These are phyloP conservation scores for Vachellia pachyceras DNA, from an alignment of 306 rosid species.

Conservation along the genomic window DNA sequence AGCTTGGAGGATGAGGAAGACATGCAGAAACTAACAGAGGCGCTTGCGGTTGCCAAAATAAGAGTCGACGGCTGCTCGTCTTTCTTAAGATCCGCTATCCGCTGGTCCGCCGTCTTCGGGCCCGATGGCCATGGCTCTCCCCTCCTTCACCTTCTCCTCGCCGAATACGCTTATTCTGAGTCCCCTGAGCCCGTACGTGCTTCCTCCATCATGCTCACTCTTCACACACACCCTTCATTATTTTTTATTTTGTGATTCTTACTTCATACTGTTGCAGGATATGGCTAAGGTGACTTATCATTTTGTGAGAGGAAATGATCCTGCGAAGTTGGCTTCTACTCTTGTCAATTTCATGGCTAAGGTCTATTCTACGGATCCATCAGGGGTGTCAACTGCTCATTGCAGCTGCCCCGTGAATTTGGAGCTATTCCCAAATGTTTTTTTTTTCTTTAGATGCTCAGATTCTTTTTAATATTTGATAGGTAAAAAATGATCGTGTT, in stretches of 20 bases:
- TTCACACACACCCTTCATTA: no score
- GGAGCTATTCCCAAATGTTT: no score
- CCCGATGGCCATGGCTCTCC: constrained; percentile 69
- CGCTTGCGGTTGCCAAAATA: constrained; percentile 74
- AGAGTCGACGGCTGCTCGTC: constrained; percentile 93
- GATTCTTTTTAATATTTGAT: no score
- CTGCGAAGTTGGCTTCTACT: constrained; percentile 71
- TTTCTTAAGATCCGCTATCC: constrained; percentile 85
- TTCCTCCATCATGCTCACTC: no score
- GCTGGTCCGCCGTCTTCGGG: constrained; percentile 90
- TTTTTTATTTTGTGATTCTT: no score
- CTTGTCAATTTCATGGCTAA: constrained; percentile 83
- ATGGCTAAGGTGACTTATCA: constrained; percentile 79
- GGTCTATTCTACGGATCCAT: constrained; percentile 69
- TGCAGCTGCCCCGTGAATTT: no score
- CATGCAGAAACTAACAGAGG: constrained; percentile 80
- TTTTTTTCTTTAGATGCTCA: no score
- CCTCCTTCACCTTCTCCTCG: constrained; percentile 85
- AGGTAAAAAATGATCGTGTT: no score
- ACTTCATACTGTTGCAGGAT: constrained; percentile 62
- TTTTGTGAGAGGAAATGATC: constrained; percentile 84
- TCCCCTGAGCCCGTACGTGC: constrained; percentile 75
- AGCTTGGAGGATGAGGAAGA: constrained; percentile 78
- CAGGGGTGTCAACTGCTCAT: no score
- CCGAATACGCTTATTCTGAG: constrained; percentile 85